Conservation (phyloP, 352 stramenopile species). For the Pythium pectinolyticum region DNA sequence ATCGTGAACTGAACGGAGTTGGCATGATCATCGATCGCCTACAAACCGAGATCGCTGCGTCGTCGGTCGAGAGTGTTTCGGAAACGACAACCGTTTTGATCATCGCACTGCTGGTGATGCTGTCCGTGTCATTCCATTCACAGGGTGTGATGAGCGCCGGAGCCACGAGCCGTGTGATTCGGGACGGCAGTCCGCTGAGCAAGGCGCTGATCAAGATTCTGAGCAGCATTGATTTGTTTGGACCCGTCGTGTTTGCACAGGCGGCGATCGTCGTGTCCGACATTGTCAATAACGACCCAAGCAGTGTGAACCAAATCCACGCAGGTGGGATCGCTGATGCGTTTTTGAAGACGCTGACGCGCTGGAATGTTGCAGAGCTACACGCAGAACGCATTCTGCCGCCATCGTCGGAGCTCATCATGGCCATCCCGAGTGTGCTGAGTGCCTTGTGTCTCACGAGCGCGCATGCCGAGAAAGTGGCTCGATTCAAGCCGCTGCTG, state of each 20-base stretch:
- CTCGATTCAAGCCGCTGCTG: constrained; percentile 88
- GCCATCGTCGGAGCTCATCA: constrained; percentile 92
- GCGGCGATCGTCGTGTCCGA: constrained; percentile 92
- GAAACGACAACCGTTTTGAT: constrained; percentile 71
- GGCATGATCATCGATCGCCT: constrained; percentile 82
- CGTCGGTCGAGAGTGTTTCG: constrained; percentile 18
- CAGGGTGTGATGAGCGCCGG: constrained; percentile 88
- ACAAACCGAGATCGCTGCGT: constrained; percentile 44
- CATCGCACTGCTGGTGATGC: constrained; percentile 65
- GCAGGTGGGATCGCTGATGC: constrained; percentile 89
- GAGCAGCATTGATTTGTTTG: constrained; percentile 89
- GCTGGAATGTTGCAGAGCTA: constrained; percentile 67
- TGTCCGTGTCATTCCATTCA: constrained; percentile 86
- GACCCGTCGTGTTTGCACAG: constrained; percentile 92
- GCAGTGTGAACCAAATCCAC: constrained; percentile 94
- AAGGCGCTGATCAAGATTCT: constrained; percentile 90
- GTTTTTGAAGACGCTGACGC: constrained; percentile 92
- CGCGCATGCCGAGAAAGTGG: constrained; percentile 87
- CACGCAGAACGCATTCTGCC: constrained; percentile 59
- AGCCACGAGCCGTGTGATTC: constrained; percentile 83
- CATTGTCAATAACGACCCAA: constrained; percentile 97
- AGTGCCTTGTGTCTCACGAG: constrained; percentile 93
- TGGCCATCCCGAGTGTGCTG: constrained; percentile 93
- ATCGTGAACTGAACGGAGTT: constrained; percentile 83
- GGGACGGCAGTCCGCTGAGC: constrained; percentile 84